Conservation (phyloP, 169 alveolate genomes). For the Plasmodium reichenowi region DNA sequence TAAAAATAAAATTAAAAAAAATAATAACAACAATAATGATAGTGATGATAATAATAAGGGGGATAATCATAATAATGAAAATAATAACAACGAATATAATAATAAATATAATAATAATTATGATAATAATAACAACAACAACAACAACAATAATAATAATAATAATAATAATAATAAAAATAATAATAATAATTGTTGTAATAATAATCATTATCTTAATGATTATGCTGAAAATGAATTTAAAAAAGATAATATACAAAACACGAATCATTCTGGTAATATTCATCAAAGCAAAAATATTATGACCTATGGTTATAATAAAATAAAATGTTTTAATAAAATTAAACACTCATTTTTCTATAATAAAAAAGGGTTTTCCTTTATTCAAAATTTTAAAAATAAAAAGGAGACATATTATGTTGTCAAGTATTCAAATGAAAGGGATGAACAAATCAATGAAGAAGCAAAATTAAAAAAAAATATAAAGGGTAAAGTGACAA, state of each 20-base stretch:
- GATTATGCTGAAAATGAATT: background rate
- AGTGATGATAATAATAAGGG: background rate
- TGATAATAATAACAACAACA: background rate
- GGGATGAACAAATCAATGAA: conserved; percentile 8
- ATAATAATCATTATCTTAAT: background rate
- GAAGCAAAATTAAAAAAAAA: background rate
- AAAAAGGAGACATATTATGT: conserved; percentile 41
- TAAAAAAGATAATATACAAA: background rate
- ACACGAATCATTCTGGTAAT: background rate
- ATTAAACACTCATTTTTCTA: background rate
- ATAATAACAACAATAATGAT: background rate
- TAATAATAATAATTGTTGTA: too few relatives aligned
- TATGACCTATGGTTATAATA: conserved; percentile 21
- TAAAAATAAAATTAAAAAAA: background rate
- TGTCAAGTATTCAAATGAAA: conserved; percentile 11
- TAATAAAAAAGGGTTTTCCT: conserved; percentile 32
- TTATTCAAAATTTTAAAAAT: conserved; percentile 38
- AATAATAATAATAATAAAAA: background rate
- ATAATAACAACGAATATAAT: background rate
- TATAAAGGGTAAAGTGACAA: background rate
- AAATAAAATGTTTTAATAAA: conserved; percentile 51
- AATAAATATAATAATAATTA: background rate
- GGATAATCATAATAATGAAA: background rate
- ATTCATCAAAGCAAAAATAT: conserved; percentile 11
- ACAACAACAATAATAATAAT: background rate